phyloP scores from a whole-genome alignment of 352 stramenopile genomes.

The Nannochloropsis limnetica region DNA sequence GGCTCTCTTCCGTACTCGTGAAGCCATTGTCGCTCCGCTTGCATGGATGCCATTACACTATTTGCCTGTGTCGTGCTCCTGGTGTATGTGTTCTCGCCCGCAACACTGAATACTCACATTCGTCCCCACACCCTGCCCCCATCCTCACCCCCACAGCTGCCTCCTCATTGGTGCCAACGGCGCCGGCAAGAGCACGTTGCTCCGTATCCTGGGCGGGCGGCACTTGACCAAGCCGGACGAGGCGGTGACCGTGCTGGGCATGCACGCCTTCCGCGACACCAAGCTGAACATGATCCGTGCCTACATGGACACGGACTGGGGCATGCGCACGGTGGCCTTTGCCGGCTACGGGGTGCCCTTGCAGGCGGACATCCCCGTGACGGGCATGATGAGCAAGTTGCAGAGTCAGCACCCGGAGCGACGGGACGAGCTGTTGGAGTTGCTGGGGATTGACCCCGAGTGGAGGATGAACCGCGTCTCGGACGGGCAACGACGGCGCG shows the following conservation, averaged over 20 bases:
- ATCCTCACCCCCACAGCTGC: conserved; percentile 36
- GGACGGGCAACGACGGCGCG: conserved; percentile 72
- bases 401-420: conserved; percentile 82
- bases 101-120: background rate
- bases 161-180: conserved; percentile 51
- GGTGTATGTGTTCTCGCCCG: background rate
- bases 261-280: conserved; percentile 88
- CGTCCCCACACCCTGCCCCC: background rate
- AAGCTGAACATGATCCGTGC: conserved; percentile 78
- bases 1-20: background rate
- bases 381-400: conserved; percentile 90
- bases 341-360: conserved; percentile 71
- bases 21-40: background rate
- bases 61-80: background rate
- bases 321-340: conserved; percentile 87
- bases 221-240: conserved; percentile 79
- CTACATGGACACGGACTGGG: conserved; percentile 91
- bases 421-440: conserved; percentile 78
- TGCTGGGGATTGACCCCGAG: conserved; percentile 87
- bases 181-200: conserved; percentile 78
- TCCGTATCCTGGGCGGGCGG: conserved; percentile 82
- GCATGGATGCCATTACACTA: background rate
- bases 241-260: conserved; percentile 56
- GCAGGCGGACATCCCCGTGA: conserved; percentile 82
- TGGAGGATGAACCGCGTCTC: conserved; percentile 72